Evolutionary conservation across 495 filamentous ascomycete genomes (phyloP).

Genomic region (Penicillium alfredii): DNA sequence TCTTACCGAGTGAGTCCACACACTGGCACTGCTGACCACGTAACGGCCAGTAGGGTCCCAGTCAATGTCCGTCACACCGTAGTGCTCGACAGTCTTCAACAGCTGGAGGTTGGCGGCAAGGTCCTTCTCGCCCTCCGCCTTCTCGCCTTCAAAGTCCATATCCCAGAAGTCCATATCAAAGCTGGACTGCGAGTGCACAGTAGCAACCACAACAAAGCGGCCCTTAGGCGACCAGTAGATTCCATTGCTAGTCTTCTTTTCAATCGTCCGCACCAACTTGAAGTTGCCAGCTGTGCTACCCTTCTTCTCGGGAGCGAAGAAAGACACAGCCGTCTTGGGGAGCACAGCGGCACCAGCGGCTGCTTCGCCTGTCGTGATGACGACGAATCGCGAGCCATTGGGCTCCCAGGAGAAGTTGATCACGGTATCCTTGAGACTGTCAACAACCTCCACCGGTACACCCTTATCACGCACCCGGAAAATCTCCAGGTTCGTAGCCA

Average conservation of each 20-base stretch:
- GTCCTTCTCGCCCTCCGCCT: conserved; percentile 85
- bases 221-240: conserved; percentile 99
- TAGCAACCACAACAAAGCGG: conserved; percentile 87
- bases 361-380: conserved; percentile 90
- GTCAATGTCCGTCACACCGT: conserved; percentile 93
- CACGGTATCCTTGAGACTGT: conserved; percentile 93
- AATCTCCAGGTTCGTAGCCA: conserved; percentile 95
- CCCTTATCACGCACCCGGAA: conserved; percentile 96
- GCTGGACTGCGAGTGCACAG: conserved; percentile 83
- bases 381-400: conserved; percentile 91
- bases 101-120: conserved; percentile 88
- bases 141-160: conserved; percentile 95
- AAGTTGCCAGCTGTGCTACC: conserved; percentile 75
- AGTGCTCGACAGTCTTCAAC: conserved; percentile 90
- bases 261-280: conserved; percentile 84
- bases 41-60: conserved; percentile 97
- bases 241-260: conserved; percentile 98
- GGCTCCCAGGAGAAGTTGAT: conserved; percentile 99
- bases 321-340: conserved; percentile 91
- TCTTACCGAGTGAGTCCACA: conserved; percentile 92
- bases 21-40: conserved; percentile 82
- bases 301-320: conserved; percentile 98
- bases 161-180: conserved; percentile 98
- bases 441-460: conserved; percentile 95
- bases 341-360: conserved; percentile 69